Conservation (phyloP, 2,329 filamentous ascomycete genomes). For the Dryadomyces quercus-mongolicae region DNA sequence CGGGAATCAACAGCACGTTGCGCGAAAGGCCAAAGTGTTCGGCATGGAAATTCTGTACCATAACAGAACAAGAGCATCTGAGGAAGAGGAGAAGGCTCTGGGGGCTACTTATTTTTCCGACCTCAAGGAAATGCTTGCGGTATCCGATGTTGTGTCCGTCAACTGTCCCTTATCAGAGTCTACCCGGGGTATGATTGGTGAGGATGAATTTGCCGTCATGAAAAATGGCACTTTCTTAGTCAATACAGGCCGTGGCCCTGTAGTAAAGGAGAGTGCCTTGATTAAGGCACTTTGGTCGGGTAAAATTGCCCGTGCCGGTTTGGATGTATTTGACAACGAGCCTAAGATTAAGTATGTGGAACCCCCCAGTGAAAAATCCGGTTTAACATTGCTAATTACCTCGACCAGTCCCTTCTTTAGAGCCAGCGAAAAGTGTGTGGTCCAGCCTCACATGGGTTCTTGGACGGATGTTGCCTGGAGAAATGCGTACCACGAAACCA, state of each 20-base stretch:
- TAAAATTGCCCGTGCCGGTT: slow-evolving; percentile 31
- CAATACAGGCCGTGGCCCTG: slow-evolving; percentile 37
- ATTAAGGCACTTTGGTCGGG: slow-evolving; percentile 26
- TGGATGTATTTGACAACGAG: slow-evolving; percentile 35
- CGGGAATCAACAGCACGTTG: neutral
- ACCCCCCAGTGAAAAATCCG: no score
- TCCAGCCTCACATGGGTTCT: slow-evolving; percentile 32
- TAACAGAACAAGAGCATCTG: neutral
- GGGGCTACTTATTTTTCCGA: neutral
- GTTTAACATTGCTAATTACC: neutral
- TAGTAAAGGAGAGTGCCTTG: slow-evolving; percentile 32
- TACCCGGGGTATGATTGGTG: neutral
- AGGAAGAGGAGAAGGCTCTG: neutral
- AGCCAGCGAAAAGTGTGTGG: slow-evolving; percentile 25
- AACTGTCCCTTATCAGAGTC: neutral
- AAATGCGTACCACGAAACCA: neutral
- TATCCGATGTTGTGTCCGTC: neutral
- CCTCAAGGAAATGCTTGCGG: neutral
- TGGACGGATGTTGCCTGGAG: slow-evolving; percentile 27
- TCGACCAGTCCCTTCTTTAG: slow-evolving; percentile 19
- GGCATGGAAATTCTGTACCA: neutral
- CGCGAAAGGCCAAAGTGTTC: neutral
- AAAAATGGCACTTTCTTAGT: slow-evolving; percentile 31
- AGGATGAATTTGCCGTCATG: slow-evolving; percentile 24
- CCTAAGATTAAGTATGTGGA: slow-evolving; percentile 22